Conservation (phyloP, 1,284 basidiomycete genomes). For the Moesziomyces antarcticus region DNA sequence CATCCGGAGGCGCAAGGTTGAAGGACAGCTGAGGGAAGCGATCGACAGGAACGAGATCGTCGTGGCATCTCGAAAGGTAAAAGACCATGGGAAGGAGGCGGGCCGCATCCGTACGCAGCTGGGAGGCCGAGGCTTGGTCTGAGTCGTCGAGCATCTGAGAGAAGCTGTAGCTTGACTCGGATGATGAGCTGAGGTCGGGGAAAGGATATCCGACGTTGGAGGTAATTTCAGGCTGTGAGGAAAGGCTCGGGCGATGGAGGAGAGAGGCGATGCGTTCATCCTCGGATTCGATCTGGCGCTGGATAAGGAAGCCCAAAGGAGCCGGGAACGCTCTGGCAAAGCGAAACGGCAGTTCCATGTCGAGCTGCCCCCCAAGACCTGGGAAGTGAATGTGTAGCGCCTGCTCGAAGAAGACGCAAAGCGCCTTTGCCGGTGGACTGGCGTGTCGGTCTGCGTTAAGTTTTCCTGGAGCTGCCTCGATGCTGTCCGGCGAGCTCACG, state of each 20-base stretch:
- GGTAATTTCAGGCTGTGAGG: slow-evolving; percentile 1
- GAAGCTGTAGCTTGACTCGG: slow-evolving; percentile 25
- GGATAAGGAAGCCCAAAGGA: slow-evolving; percentile 50
- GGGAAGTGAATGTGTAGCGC: slow-evolving; percentile 55
- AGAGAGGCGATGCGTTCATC: slow-evolving; percentile 35
- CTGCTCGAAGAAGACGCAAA: slow-evolving; percentile 59
- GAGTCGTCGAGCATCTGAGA: slow-evolving; percentile 22
- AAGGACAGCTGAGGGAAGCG: slow-evolving; percentile 38
- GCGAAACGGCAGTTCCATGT: slow-evolving; percentile 52
- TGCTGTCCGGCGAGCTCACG: slow-evolving; percentile 24
- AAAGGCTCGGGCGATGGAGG: slow-evolving; percentile 3
- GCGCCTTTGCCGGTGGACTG: slow-evolving; percentile 19
- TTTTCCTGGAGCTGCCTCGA: slow-evolving; percentile 35
- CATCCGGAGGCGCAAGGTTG: slow-evolving; percentile 1
- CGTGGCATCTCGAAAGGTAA: slow-evolving; percentile 55
- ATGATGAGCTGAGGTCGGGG: slow-evolving; percentile 24
- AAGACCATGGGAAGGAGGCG: slow-evolving; percentile 51
- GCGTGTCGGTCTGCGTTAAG: not conserved
- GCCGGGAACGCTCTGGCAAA: slow-evolving; percentile 46
- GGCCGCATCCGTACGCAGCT: slow-evolving; percentile 14
- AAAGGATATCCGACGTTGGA: slow-evolving; percentile 24
- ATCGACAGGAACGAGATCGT: slow-evolving; percentile 53
- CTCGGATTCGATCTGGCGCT: slow-evolving; percentile 49
- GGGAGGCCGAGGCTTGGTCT: slow-evolving; percentile 19
- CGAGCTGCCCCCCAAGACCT: slow-evolving; percentile 46